phyloP scores from a whole-genome alignment of 2,329 filamentous ascomycete species.

The Fusarium illudens region DNA sequence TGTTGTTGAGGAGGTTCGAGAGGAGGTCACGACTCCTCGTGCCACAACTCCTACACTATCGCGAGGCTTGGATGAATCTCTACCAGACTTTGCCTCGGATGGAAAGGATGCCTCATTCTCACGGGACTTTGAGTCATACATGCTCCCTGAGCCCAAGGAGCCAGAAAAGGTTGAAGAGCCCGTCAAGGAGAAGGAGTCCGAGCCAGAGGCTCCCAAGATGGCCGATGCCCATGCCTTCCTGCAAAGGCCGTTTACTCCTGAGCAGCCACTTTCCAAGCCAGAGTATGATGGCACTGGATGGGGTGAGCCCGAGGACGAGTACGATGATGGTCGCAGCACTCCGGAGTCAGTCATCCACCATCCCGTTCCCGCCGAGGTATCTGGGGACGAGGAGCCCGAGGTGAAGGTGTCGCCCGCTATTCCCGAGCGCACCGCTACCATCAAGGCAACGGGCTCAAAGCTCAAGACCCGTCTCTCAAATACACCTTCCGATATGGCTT shows the following conservation, averaged over 20 bases:
- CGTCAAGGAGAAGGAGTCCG: conserved; percentile 28
- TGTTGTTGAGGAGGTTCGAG: conserved; percentile 44
- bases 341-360: conserved; percentile 92
- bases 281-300: conserved; percentile 71
- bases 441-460: conserved; percentile 86
- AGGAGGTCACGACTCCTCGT: conserved; percentile 62
- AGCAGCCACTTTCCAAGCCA: conserved; percentile 62
- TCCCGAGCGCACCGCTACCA: conserved; percentile 84
- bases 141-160: conserved; percentile 52
- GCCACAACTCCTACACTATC: conserved; percentile 45
- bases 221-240: conserved; percentile 48
- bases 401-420: conserved; percentile 68
- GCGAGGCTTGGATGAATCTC: conserved; percentile 37
- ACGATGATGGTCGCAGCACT: conserved; percentile 71
- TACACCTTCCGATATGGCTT: conserved; percentile 81
- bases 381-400: conserved; percentile 53
- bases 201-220: conserved; percentile 45
- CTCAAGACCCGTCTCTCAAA: conserved; percentile 90
- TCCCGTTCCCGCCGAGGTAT: conserved; percentile 57
- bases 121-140: conserved; percentile 56
- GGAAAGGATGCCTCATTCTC: conserved; percentile 52
- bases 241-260: conserved; percentile 60
- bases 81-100: conserved; percentile 51
- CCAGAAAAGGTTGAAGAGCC: conserved; percentile 46
- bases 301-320: conserved; percentile 62